Evolutionary conservation across 306 rosid species (phyloP), one percentile per base, ranked within the genome.

Genomic region (Gleditsia sinensis): DNA sequence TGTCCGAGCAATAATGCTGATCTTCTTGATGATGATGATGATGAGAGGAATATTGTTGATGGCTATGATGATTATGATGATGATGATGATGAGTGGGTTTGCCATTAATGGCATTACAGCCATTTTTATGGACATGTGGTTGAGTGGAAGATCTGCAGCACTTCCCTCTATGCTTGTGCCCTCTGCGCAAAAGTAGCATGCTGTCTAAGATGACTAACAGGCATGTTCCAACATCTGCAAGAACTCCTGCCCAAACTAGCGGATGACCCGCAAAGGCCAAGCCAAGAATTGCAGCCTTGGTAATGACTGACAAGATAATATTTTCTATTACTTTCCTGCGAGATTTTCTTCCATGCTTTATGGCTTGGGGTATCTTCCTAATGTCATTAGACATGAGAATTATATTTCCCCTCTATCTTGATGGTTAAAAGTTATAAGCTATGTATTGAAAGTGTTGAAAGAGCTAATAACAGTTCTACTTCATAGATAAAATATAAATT

Each of bases 201-300:
- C 98, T 95, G 83, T 95, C 92, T 11, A 92, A 75, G 58, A 90
- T 95, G 42, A 95, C 99, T n/a, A 90, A 77, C 46, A 95, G 3
- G 68, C 99, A 92, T 11, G 97, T 92, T 67, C 99, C 99, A 40
- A 89, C 97, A 81, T 95, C 99, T 9, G 97, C 98, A 40, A 92
- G 91, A 83, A 95, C 99, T 57, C 98, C 99, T n/a, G 98, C 99
- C 98, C 99, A 92, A 58, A 95, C 88, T 45, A 92, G 83, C 16
- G 99, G 99, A 77, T 92, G 86, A 28, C 99, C 99, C n/a, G 79
- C 90, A 69, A 95, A 61, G 69, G 92, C 96, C 66, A 95, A 84
- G 17, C 86, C 93, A 9, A 95, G 72, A 37, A 95, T 87, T 0
- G 84, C 88, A 7, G 28, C 78, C 84, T 92, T 95, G 7, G 93